A percentile compares a stretch with the other conserved stretches of the same genome.
Evolutionary conservation across 345 rosid genomes (phyloP).

Genomic region (Citrus maxima): DNA sequence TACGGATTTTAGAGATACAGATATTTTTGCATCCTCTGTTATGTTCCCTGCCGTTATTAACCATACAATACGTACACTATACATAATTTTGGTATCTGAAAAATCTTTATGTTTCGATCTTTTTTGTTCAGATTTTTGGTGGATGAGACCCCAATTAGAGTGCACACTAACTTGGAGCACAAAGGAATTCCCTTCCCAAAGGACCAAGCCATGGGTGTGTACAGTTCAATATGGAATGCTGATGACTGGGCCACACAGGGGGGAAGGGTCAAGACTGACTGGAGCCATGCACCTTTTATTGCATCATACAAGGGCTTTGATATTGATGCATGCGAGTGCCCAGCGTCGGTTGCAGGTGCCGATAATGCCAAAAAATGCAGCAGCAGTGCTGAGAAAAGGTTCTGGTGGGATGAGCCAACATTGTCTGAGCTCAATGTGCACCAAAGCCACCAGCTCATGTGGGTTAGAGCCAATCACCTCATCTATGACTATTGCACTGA

Average conservation of each 20-base stretch:
- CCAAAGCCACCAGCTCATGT: slow-evolving; percentile 91
- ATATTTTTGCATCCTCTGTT: not conserved
- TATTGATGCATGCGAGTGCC: slow-evolving; percentile 79
- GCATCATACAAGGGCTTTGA: slow-evolving; percentile 81
- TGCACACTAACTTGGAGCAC: slow-evolving; percentile 82
- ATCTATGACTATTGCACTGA: slow-evolving; percentile 86
- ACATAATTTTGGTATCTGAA: not conserved
- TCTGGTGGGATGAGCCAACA: slow-evolving; percentile 94
- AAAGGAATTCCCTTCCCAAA: slow-evolving; percentile 85
- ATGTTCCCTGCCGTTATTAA: not conserved
- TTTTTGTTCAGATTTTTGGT: slow-evolving; percentile 62
- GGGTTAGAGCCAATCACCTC: slow-evolving; percentile 94
- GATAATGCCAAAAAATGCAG: slow-evolving; percentile 59
- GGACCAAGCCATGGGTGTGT: slow-evolving; percentile 95
- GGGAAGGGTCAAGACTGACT: slow-evolving; percentile 89
- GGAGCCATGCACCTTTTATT: slow-evolving; percentile 92
- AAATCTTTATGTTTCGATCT: not conserved
- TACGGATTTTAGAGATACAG: not conserved
- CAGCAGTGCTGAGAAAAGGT: slow-evolving; percentile 52
- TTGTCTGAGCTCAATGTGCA: slow-evolving; percentile 68
- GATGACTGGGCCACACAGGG: slow-evolving; percentile 99
- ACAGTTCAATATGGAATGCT: slow-evolving; percentile 99
- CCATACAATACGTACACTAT: not conserved
- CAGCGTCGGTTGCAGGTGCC: slow-evolving; percentile 30
- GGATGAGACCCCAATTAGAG: slow-evolving; percentile 78